Evolutionary conservation across 2,329 filamentous ascomycete species (phyloP).

Genomic region (Cyclaneusma minus): DNA sequence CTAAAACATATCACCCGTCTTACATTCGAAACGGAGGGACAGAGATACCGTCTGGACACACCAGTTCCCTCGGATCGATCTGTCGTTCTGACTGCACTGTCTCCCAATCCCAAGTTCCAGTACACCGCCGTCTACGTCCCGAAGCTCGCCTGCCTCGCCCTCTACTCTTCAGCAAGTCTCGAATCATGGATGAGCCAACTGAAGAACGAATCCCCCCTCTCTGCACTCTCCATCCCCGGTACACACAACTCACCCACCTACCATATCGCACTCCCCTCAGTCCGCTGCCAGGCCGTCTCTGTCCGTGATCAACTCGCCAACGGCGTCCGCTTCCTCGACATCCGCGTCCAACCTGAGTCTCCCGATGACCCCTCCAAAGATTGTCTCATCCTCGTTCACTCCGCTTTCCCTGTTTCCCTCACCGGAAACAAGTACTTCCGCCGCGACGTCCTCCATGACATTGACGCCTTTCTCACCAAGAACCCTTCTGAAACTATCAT

Average conservation of each 20-base stretch:
- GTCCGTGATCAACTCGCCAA: conserved; percentile 69
- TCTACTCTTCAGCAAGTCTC: conserved; percentile 59
- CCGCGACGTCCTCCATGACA: conserved; percentile 50
- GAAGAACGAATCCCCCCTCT: conserved; percentile 55
- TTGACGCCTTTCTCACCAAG: conserved; percentile 59
- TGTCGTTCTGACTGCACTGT: conserved; percentile 42
- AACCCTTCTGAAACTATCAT: conserved; percentile 75
- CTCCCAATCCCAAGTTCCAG: conserved; percentile 31
- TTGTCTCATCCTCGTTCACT: conserved; percentile 70
- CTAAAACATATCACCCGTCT: conserved; percentile 55
- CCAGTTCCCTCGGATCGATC: conserved; percentile 46
- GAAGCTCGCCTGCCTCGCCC: conserved; percentile 34
- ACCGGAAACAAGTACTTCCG: conserved; percentile 68
- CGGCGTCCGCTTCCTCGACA: conserved; percentile 87
- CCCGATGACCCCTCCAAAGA: conserved; percentile 43
- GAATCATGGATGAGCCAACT: conserved; percentile 70
- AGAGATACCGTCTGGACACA: conserved; percentile 58
- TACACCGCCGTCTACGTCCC: conserved; percentile 54
- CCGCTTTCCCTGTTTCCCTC: conserved; percentile 75
- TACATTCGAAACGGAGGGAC: conserved; percentile 49
- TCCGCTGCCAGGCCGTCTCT: conserved; percentile 77
- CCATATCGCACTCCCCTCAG: conserved; percentile 73
- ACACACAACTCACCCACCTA: conserved; percentile 90
- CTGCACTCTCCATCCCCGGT: conserved; percentile 76
- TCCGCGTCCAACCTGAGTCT: conserved; percentile 57